Conservation (phyloP, 116 monocot genomes). For the Cymodocea nodosa region DNA sequence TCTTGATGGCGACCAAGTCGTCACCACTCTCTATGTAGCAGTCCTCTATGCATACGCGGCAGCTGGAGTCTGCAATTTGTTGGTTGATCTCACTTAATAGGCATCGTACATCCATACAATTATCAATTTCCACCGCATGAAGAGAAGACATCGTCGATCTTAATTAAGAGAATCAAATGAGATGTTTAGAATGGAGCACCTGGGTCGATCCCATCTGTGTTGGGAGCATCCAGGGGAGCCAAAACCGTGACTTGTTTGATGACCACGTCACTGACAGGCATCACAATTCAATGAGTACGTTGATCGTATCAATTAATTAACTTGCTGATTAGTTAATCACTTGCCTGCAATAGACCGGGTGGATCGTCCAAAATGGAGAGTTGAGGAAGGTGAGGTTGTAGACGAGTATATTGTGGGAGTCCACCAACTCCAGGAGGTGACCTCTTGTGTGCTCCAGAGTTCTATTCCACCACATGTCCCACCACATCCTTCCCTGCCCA, state of each 20-base stretch:
- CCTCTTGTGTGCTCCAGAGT: constrained; percentile 63
- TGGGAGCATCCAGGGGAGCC: constrained; percentile 63
- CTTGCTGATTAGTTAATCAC: too few species aligned
- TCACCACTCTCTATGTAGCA: constrained; percentile 95
- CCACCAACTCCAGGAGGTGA: constrained; percentile 62
- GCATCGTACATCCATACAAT: too few species aligned
- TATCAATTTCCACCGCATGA: too few species aligned
- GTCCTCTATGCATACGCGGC: constrained; percentile 77
- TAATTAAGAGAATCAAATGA: too few species aligned
- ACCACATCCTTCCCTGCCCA: constrained; percentile 78
- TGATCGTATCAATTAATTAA: too few species aligned
- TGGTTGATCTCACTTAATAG: too few species aligned
- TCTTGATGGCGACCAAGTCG: constrained; percentile 86
- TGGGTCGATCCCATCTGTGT: constrained; percentile 85
- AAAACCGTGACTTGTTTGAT: constrained; percentile 50
- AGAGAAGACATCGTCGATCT: too few species aligned
- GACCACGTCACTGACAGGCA: constrained; percentile 11
- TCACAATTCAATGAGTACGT: neutral
- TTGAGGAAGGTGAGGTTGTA: constrained; percentile 59
- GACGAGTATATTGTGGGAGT: constrained; percentile 60
- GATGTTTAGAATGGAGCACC: constrained; percentile 26
- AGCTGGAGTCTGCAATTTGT: constrained; percentile 56
- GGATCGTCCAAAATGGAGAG: constrained; percentile 85
- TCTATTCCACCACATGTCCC: constrained; percentile 84
- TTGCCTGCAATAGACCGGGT: constrained; percentile 81